These are phyloP conservation scores for Coemansia sp. DNA, from an alignment of 192 early-diverging fungal species.

Conservation along the genomic window DNA sequence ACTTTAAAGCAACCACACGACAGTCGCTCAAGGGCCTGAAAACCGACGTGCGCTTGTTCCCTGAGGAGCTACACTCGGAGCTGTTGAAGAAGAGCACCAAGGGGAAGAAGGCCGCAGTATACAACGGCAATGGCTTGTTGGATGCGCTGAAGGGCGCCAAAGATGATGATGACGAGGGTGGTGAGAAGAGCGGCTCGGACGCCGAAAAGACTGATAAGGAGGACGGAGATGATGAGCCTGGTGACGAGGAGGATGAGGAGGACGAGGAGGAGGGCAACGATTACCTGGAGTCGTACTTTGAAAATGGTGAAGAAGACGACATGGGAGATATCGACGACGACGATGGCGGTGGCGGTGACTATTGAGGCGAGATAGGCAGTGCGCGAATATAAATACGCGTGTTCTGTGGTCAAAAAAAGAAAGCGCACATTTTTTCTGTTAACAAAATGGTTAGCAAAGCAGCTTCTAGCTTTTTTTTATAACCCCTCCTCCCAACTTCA, in stretches of 20 bases:
- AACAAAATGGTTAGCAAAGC: not conserved
- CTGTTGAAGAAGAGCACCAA: constrained; percentile 34
- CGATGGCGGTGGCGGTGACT: constrained; percentile 51
- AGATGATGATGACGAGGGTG: constrained; percentile 34
- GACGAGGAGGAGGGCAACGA: constrained; percentile 56
- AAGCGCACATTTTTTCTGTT: not conserved
- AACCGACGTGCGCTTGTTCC: constrained; percentile 42
- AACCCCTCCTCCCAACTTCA: not conserved
- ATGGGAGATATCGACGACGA: constrained; percentile 55
- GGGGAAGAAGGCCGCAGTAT: constrained; percentile 19
- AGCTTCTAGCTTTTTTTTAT: not conserved
- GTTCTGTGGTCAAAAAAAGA: not conserved
- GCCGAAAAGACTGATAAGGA: constrained; percentile 15
- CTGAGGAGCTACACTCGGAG: constrained; percentile 50
- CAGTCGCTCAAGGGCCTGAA: constrained; percentile 42
- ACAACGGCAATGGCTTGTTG: constrained; percentile 22
- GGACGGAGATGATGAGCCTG: constrained; percentile 27
- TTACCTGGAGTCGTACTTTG: constrained; percentile 58
- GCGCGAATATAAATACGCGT: not conserved
- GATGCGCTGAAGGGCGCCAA: constrained; percentile 35
- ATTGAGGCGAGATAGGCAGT: constrained; percentile 5
- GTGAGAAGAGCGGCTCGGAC: constrained; percentile 21
- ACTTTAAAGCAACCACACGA: constrained; percentile 13
- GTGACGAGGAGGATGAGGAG: constrained; percentile 37
- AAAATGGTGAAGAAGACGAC: constrained; percentile 58